These are phyloP conservation scores for Thermothielavioides terrestris DNA, from an alignment of 495 filamentous ascomycete species.

Conservation along the genomic window DNA sequence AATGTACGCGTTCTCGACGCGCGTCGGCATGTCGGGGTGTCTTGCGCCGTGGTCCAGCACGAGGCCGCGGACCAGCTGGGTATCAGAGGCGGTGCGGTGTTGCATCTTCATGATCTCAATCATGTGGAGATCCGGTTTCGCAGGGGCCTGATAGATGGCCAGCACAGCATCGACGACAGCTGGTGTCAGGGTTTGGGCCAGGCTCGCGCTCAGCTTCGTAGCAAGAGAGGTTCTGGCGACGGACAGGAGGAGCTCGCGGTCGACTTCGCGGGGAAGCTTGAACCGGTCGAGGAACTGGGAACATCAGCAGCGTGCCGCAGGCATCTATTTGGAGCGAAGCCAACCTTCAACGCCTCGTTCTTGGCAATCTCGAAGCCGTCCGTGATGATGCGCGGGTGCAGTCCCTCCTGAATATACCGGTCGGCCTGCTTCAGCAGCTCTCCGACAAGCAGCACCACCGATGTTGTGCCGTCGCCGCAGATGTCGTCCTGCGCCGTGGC, in stretches of 20 bases:
- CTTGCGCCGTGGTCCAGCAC: slow-evolving; percentile 92
- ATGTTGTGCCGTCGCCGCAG: slow-evolving; percentile 94
- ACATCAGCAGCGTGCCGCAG: slow-evolving; percentile 11
- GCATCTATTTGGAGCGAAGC: neutral
- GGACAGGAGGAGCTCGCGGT: slow-evolving; percentile 86
- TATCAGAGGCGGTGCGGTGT: slow-evolving; percentile 91
- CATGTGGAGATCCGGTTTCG: slow-evolving; percentile 97
- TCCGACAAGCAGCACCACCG: slow-evolving; percentile 88
- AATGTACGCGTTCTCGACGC: slow-evolving; percentile 90
- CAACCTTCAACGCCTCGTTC: slow-evolving; percentile 75
- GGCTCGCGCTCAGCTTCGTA: slow-evolving; percentile 80
- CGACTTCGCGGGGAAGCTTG: slow-evolving; percentile 78
- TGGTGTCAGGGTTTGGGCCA: slow-evolving; percentile 86
- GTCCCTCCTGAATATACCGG: slow-evolving; percentile 83
- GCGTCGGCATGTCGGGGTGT: slow-evolving; percentile 97
- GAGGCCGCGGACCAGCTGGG: slow-evolving; percentile 86
- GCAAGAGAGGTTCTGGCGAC: slow-evolving; percentile 92
- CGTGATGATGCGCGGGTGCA: slow-evolving; percentile 94
- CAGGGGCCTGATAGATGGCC: slow-evolving; percentile 79
- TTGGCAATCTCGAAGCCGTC: slow-evolving; percentile 98
- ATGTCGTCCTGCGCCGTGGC: slow-evolving; percentile 98
- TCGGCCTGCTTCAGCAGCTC: slow-evolving; percentile 97
- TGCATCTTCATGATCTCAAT: slow-evolving; percentile 99
- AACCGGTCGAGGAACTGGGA: slow-evolving; percentile 85
- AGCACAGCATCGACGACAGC: slow-evolving; percentile 94